phyloP scores from a whole-genome alignment of 768 basidiomycete species.

The Tricholoma matsutake region DNA sequence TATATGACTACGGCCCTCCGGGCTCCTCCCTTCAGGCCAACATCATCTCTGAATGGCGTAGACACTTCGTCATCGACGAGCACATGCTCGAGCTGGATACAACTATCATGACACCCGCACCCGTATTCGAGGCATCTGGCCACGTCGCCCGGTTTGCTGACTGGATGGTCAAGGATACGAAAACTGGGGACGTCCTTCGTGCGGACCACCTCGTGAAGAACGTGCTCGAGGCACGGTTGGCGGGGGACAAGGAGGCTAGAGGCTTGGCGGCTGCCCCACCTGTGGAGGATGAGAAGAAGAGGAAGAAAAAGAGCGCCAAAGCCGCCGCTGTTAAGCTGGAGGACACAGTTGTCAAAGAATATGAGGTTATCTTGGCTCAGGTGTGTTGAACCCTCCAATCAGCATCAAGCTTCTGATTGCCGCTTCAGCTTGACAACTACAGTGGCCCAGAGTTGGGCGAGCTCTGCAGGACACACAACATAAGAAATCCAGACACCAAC shows the following conservation, averaged over 20 bases:
- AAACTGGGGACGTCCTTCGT: constrained; percentile 95
- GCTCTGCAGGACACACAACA: constrained; percentile 74
- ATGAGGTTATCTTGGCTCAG: constrained; percentile 85
- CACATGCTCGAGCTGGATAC: constrained; percentile 99
- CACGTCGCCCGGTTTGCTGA: constrained; percentile 98
- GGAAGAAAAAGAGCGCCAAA: constrained; percentile 76
- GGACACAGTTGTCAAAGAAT: constrained; percentile 72
- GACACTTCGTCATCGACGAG: constrained; percentile 98
- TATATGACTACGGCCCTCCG: constrained; percentile 98
- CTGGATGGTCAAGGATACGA: constrained; percentile 97
- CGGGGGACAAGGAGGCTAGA: constrained; percentile 87
- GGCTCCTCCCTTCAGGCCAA: constrained; percentile 96
- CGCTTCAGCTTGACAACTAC: constrained; percentile 86
- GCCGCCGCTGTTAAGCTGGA: constrained; percentile 64
- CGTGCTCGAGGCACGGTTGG: constrained; percentile 87
- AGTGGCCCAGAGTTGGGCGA: constrained; percentile 86
- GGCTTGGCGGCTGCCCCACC: constrained; percentile 61
- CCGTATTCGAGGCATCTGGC: constrained; percentile 95
- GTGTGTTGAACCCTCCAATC: constrained; percentile 39
- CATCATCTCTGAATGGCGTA: constrained; percentile 94
- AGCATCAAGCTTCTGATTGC: not conserved
- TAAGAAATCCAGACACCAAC: constrained; percentile 87
- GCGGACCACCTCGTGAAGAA: constrained; percentile 95
- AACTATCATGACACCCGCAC: constrained; percentile 92
- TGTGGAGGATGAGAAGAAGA: constrained; percentile 64